Percentiles rank a stretch among this genome's conserved stretches.
Conservation (phyloP, 805 yeast genomes). For the Hanseniaspora thailandica region DNA sequence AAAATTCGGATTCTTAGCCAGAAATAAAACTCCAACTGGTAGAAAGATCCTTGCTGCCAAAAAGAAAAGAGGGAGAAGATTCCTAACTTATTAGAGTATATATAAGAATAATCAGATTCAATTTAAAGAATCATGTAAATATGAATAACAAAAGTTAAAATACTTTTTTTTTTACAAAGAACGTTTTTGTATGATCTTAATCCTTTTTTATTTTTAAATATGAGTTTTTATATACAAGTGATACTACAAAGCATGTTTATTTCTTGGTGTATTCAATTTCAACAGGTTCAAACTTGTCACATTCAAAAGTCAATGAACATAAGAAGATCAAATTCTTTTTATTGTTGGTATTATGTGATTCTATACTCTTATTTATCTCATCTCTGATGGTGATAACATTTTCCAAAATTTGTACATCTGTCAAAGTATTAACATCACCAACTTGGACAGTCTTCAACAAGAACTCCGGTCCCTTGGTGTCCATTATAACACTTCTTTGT, state of each 20-base stretch:
- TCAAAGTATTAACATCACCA: slow-evolving; percentile 35
- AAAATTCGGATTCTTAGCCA: slow-evolving; percentile 76
- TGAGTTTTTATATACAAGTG: neutral
- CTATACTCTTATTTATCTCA: slow-evolving; percentile 44
- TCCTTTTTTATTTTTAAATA: neutral
- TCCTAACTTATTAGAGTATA: slow-evolving; percentile 53
- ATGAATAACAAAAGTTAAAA: neutral
- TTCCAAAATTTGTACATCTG: slow-evolving; percentile 61
- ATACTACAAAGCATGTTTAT: neutral
- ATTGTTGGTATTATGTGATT: slow-evolving; percentile 29
- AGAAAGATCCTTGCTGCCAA: slow-evolving; percentile 68
- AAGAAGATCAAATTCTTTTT: neutral
- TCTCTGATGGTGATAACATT: slow-evolving; percentile 58
- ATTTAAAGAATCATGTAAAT: slow-evolving; percentile 2
- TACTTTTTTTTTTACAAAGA: neutral
- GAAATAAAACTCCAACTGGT: slow-evolving; percentile 64
- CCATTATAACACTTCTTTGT: neutral
- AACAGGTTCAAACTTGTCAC: slow-evolving; percentile 1
- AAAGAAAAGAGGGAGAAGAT: slow-evolving; percentile 88
- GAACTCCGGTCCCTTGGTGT: neutral
- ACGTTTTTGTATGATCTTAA: neutral
- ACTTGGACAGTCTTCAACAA: neutral
- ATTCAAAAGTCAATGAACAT: slow-evolving; percentile 4
- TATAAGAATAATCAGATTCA: too few species aligned
- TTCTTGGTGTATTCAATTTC: slow-evolving; percentile 14